Evolutionary conservation across 129 eudicot species (phyloP).

Genomic region (Oenanthe sinensis): DNA sequence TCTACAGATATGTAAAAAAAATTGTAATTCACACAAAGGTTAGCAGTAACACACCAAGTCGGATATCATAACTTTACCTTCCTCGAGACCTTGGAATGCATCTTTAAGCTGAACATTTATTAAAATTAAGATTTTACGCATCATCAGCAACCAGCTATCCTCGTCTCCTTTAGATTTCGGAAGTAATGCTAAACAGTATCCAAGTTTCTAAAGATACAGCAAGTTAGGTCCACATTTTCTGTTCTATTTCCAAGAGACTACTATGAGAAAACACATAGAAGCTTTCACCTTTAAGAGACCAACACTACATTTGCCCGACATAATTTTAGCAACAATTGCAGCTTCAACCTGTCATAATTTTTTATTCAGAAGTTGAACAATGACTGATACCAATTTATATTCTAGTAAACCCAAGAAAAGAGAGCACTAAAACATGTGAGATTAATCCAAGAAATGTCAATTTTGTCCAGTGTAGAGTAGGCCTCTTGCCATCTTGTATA

Average conservation of each 20-base stretch:
- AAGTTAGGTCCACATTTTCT: conserved; percentile 5
- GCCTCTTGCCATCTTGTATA: not conserved
- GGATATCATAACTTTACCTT: conserved; percentile 35
- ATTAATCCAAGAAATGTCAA: not conserved
- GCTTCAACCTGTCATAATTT: conserved; percentile 69
- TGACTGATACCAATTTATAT: not conserved
- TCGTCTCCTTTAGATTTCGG: conserved; percentile 84
- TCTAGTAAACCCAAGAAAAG: not conserved
- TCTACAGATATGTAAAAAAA: conserved; percentile 34
- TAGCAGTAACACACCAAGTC: conserved; percentile 11
- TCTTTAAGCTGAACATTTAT: conserved; percentile 50
- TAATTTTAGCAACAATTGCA: conserved; percentile 56
- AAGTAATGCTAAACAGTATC: conserved; percentile 64
- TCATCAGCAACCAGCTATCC: conserved; percentile 81
- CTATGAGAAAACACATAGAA: not conserved
- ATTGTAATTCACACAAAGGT: conserved; percentile 8
- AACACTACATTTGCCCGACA: conserved; percentile 53
- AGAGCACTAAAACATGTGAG: not conserved
- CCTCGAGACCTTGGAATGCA: conserved; percentile 77
- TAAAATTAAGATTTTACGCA: conserved; percentile 64
- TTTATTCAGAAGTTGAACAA: conserved; percentile 9
- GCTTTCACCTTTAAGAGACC: conserved; percentile 53
- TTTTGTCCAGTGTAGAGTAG: not conserved
- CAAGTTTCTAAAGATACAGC: conserved; percentile 49
- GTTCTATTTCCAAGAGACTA: conserved; percentile 2